Conservation (phyloP, 83 land plant genomes). For the Larix sibirica region DNA sequence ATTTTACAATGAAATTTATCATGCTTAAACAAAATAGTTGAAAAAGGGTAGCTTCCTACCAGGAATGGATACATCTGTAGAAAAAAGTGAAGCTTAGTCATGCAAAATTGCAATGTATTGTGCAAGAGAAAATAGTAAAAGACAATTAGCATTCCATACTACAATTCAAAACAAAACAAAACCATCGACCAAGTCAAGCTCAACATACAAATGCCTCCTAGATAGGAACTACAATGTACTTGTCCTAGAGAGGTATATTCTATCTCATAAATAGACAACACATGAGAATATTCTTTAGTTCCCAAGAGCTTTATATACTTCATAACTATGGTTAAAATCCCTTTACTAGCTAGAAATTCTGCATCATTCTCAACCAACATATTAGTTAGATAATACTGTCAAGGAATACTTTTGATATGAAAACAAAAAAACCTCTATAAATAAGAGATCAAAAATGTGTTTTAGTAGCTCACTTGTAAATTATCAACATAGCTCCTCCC, state of each 20-base stretch:
- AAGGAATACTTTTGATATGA: background rate
- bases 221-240: constrained; percentile 23
- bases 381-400: background rate
- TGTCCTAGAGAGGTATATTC: constrained; percentile 58
- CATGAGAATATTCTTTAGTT: constrained; percentile 67
- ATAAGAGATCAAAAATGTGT: background rate
- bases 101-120: too few relatives aligned
- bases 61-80: too few relatives aligned
- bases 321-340: constrained; percentile 76
- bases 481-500: constrained; percentile 66
- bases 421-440: background rate
- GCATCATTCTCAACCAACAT: constrained; percentile 76
- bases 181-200: background rate
- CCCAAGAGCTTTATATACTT: constrained; percentile 82
- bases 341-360: constrained; percentile 91
- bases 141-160: background rate
- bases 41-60: too few relatives aligned
- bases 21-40: too few relatives aligned
- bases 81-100: too few relatives aligned
- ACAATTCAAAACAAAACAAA: background rate
- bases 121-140: background rate
- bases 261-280: constrained; percentile 68
- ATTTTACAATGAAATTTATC: too few relatives aligned
- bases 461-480: constrained; percentile 59
- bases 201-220: constrained; percentile 3